phyloP scores from a whole-genome alignment of 2,329 filamentous ascomycete species.

The Apiospora saccharicola region DNA sequence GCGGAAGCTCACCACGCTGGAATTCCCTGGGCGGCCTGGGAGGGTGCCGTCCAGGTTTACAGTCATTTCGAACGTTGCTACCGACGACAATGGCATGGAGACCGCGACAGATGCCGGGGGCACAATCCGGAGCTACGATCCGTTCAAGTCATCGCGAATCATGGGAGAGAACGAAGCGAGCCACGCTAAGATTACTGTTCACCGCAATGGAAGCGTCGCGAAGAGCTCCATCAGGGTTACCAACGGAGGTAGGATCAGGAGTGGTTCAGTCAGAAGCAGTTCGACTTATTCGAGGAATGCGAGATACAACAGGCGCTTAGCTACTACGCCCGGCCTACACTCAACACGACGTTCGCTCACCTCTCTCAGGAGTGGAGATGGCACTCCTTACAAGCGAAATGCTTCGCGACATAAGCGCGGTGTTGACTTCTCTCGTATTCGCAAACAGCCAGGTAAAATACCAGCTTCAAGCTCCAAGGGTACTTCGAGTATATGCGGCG shows the following conservation, averaged over 20 bases:
- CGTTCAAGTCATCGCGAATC: constrained; percentile 74
- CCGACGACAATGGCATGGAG: constrained; percentile 50
- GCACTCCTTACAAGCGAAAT: constrained; percentile 50
- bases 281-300: constrained; percentile 40
- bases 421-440: constrained; percentile 61
- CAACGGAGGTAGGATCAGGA: constrained; percentile 42
- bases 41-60: constrained; percentile 68
- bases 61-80: constrained; percentile 68
- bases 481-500: constrained; percentile 40
- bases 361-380: constrained; percentile 57
- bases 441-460: constrained; percentile 43
- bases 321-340: constrained; percentile 39
- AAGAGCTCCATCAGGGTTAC: constrained; percentile 37
- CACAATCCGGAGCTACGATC: constrained; percentile 77
- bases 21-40: constrained; percentile 59
- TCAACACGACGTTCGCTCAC: constrained; percentile 53
- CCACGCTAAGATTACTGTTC: constrained; percentile 73
- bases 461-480: constrained; percentile 30
- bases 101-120: constrained; percentile 46
- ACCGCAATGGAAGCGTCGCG: constrained; percentile 56
- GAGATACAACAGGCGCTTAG: constrained; percentile 38
- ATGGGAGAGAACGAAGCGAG: constrained; percentile 59
- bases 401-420: constrained; percentile 58
- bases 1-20: constrained; percentile 67
- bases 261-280: constrained; percentile 43